Evolutionary conservation across 2,329 filamentous ascomycete species (phyloP).

Genomic region (Cercospora nicotianae): DNA sequence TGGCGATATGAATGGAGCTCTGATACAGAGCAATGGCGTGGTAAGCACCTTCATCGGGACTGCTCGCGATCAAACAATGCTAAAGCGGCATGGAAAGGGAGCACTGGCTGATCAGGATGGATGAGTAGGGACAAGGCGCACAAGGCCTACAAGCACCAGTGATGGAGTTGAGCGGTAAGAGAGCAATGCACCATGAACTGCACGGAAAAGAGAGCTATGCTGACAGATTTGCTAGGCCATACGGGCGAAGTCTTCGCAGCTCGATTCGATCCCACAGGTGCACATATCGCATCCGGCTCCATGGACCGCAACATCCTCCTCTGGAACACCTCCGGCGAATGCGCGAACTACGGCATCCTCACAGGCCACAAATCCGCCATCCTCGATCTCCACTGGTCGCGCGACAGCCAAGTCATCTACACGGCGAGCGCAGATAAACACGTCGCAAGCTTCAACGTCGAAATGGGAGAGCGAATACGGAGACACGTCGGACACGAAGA

Average conservation of each 20-base stretch:
- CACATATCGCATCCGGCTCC: slow-evolving; percentile 87
- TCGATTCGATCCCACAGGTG: slow-evolving; percentile 84
- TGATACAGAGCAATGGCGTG: slow-evolving; percentile 59
- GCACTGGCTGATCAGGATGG: slow-evolving; percentile 29
- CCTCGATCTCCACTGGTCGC: slow-evolving; percentile 92
- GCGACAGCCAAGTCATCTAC: slow-evolving; percentile 86
- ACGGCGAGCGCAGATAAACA: slow-evolving; percentile 93
- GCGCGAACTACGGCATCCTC: slow-evolving; percentile 89
- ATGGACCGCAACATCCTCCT: slow-evolving; percentile 95
- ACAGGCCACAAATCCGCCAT: slow-evolving; percentile 89
- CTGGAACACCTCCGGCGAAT: slow-evolving; percentile 89
- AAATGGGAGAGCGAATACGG: slow-evolving; percentile 87
- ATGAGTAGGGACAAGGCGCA: slow-evolving; percentile 68
- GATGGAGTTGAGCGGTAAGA: slow-evolving; percentile 82
- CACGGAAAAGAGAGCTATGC: background rate
- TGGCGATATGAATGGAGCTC: slow-evolving; percentile 54
- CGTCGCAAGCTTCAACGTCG: slow-evolving; percentile 91
- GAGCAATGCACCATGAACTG: background rate
- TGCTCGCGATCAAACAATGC: slow-evolving; percentile 28
- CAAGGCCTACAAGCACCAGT: slow-evolving; percentile 84
- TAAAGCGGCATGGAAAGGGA: slow-evolving; percentile 28
- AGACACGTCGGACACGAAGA: slow-evolving; percentile 92
- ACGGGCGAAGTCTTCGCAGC: slow-evolving; percentile 85
- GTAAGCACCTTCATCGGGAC: slow-evolving; percentile 54
- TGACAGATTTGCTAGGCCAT: slow-evolving; percentile 49